These are phyloP conservation scores for Protomyces macrosporus DNA, from an alignment of 1,139 yeast genomes.

Conservation along the genomic window DNA sequence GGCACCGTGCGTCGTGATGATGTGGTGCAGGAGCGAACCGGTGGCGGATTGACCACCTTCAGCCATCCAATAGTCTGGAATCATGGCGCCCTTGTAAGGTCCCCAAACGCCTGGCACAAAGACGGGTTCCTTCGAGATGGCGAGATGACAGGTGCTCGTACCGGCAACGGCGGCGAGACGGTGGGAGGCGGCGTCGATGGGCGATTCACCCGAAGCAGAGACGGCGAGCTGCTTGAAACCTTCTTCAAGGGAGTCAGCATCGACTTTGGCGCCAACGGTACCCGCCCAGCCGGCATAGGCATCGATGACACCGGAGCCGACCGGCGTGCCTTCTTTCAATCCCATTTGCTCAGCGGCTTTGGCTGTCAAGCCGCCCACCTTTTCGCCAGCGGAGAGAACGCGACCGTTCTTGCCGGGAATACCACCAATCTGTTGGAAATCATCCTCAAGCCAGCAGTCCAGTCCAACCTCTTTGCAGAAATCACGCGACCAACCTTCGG, in stretches of 20 bases:
- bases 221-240: slow-evolving; percentile 39
- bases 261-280: slow-evolving; percentile 82
- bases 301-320: slow-evolving; percentile 93
- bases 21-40: slow-evolving; percentile 87
- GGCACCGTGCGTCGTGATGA: slow-evolving; percentile 86
- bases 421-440: slow-evolving; percentile 80
- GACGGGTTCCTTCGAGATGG: slow-evolving; percentile 74
- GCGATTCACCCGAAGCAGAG: slow-evolving; percentile 43
- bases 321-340: slow-evolving; percentile 68
- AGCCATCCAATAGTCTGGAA: slow-evolving; percentile 89
- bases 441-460: slow-evolving; percentile 68
- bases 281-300: slow-evolving; percentile 99
- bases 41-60: slow-evolving; percentile 98
- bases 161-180: slow-evolving; percentile 97
- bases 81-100: slow-evolving; percentile 87
- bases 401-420: slow-evolving; percentile 64
- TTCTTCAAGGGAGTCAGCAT: slow-evolving; percentile 46
- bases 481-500: slow-evolving; percentile 83
- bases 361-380: slow-evolving; percentile 64
- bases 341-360: slow-evolving; percentile 81
- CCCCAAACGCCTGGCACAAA: slow-evolving; percentile 99
- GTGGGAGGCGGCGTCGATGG: slow-evolving; percentile 52
- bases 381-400: slow-evolving; percentile 81
- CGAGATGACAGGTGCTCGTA: slow-evolving; percentile 93
- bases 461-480: slow-evolving; percentile 65